phyloP scores from a whole-genome alignment of 2,329 filamentous ascomycete genomes.

The Diaporthe vaccinii region DNA sequence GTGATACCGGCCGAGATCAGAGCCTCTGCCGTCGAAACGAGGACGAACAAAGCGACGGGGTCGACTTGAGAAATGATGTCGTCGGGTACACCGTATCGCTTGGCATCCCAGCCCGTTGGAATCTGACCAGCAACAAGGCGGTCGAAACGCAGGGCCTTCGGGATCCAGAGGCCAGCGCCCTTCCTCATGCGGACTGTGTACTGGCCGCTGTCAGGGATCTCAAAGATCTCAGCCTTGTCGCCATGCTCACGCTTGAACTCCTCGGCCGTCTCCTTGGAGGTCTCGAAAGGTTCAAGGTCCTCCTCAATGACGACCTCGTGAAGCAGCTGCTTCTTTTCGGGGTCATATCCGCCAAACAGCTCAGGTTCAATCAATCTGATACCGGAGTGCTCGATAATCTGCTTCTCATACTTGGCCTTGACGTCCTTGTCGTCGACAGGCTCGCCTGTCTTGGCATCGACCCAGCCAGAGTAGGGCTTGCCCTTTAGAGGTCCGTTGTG shows the following conservation, averaged over 20 bases:
- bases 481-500: constrained; percentile 97
- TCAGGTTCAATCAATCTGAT: constrained; percentile 98
- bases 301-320: constrained; percentile 98
- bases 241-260: constrained; percentile 98
- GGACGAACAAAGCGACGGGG: constrained; percentile 93
- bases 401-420: constrained; percentile 97
- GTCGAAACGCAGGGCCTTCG: constrained; percentile 97
- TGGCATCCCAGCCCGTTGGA: constrained; percentile 96
- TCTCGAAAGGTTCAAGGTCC: constrained; percentile 96
- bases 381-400: constrained; percentile 95
- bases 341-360: constrained; percentile 96
- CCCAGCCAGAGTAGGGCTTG: constrained; percentile 96
- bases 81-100: constrained; percentile 94
- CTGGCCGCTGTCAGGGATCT: constrained; percentile 93
- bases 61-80: constrained; percentile 99
- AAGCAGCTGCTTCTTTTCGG: constrained; percentile 97
- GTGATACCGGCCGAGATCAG: constrained; percentile 95
- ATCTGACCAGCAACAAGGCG: constrained; percentile 97
- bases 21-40: constrained; percentile 93
- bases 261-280: constrained; percentile 95
- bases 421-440: constrained; percentile 98
- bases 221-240: constrained; percentile 97
- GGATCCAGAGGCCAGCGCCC: constrained; percentile 93
- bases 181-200: constrained; percentile 96
- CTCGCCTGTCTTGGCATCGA: constrained; percentile 93